Percentiles rank a stretch among this genome's conserved stretches.
Evolutionary conservation across 2,329 filamentous ascomycete genomes (phyloP).

Genomic region (Fusarium sp.): DNA sequence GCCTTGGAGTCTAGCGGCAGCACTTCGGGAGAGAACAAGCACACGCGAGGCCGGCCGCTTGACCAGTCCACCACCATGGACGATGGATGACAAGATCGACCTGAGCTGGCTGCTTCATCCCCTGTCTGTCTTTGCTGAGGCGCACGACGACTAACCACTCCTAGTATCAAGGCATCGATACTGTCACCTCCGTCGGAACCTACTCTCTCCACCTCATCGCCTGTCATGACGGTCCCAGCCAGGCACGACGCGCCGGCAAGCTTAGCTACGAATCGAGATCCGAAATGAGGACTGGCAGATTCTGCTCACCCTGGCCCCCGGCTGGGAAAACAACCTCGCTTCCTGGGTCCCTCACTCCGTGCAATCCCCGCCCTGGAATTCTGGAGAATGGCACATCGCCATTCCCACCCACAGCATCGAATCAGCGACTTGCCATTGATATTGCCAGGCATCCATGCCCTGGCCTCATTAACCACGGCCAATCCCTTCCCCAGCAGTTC

Average conservation of each 20-base stretch:
- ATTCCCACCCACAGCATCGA: slow-evolving; percentile 30
- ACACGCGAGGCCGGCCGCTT: not conserved
- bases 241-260: not conserved
- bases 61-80: not conserved
- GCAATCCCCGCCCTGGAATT: slow-evolving; percentile 31
- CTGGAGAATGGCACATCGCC: slow-evolving; percentile 38
- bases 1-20: slow-evolving; percentile 18
- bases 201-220: not conserved
- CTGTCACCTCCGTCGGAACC: slow-evolving; percentile 9
- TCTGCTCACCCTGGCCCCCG: slow-evolving; percentile 18
- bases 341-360: slow-evolving; percentile 6
- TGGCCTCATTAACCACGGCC: slow-evolving; percentile 8
- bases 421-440: slow-evolving; percentile 33
- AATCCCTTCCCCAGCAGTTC: slow-evolving; percentile 20
- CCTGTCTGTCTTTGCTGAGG: slow-evolving; percentile 19
- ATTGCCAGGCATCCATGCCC: slow-evolving; percentile 11
- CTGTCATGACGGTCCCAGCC: slow-evolving; percentile 3
- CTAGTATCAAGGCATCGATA: slow-evolving; percentile 15
- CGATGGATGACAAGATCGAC: slow-evolving; percentile 4
- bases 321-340: slow-evolving; percentile 12
- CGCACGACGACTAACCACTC: slow-evolving; percentile 25
- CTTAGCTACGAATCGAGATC: slow-evolving; percentile 32
- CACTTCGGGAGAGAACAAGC: slow-evolving; percentile 27
- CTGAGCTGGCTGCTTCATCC: slow-evolving; percentile 11
- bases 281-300: slow-evolving; percentile 18